These are phyloP conservation scores for Spiraea crenata DNA, from an alignment of 331 rosid genomes.

Conservation along the genomic window DNA sequence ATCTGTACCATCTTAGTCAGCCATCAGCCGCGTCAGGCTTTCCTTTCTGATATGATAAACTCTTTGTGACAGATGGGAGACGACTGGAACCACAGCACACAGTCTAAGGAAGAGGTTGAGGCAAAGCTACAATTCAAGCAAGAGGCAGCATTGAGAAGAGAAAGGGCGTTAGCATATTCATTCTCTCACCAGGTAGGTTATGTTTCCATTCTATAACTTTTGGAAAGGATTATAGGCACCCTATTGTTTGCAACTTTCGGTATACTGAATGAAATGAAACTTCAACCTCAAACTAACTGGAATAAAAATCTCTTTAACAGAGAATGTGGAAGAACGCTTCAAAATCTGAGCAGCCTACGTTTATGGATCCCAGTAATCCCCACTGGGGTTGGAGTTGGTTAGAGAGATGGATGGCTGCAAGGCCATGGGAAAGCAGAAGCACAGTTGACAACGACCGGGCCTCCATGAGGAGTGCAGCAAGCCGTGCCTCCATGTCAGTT, in stretches of 20 bases:
- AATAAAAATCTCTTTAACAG: conserved; percentile 30
- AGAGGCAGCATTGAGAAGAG: conserved; percentile 84
- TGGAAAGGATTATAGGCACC: background rate
- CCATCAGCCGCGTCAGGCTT: background rate
- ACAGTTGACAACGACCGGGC: conserved; percentile 33
- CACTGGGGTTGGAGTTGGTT: conserved; percentile 99
- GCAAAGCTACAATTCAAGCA: conserved; percentile 49
- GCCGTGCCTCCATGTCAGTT: conserved; percentile 39
- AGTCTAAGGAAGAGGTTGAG: conserved; percentile 74
- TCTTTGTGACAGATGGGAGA: conserved; percentile 42
- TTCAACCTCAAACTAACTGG: conserved; percentile 7
- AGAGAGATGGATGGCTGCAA: conserved; percentile 86
- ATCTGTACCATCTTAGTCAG: background rate
- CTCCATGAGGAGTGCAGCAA: conserved; percentile 40
- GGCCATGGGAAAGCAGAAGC: conserved; percentile 80
- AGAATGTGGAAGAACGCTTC: conserved; percentile 64
- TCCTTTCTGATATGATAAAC: background rate
- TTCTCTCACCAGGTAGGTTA: conserved; percentile 70
- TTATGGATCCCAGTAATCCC: conserved; percentile 79
- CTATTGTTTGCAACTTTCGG: too few species aligned
- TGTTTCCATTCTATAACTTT: background rate
- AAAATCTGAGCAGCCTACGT: conserved; percentile 52
- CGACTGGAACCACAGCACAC: conserved; percentile 63
- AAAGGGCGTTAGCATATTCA: conserved; percentile 85
- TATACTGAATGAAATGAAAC: background rate